These are phyloP conservation scores for Daldinia concentrica DNA, from an alignment of 495 filamentous ascomycete species.

Conservation along the genomic window DNA sequence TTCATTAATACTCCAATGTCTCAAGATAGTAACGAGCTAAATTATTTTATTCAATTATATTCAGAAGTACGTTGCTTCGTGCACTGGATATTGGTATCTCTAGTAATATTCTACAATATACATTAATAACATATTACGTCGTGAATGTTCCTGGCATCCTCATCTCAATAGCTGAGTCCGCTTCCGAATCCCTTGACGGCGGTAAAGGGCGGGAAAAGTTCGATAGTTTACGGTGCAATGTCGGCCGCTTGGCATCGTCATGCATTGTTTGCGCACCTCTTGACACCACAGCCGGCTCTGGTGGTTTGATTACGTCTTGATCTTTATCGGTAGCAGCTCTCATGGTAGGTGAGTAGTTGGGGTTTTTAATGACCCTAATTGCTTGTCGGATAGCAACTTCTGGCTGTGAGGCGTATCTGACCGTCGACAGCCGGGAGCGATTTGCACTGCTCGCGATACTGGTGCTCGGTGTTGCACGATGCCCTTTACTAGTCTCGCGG, in stretches of 20 bases:
- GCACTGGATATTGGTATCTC: constrained; percentile 17
- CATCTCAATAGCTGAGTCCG: constrained; percentile 34
- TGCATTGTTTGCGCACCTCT: neutral
- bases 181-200: constrained; percentile 14
- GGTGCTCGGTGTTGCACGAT: constrained; percentile 40
- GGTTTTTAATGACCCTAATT: constrained; percentile 44
- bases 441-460: constrained; percentile 39
- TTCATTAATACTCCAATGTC: neutral
- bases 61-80: neutral
- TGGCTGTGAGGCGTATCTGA: constrained; percentile 43
- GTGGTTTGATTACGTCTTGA: constrained; percentile 7
- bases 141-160: constrained; percentile 6
- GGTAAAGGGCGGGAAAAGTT: constrained; percentile 38
- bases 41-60: neutral
- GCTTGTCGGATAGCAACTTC: constrained; percentile 45
- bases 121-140: neutral
- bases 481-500: constrained; percentile 3
- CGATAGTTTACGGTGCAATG: constrained; percentile 20
- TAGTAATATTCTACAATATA: neutral
- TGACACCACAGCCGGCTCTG: constrained; percentile 24
- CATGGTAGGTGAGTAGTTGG: constrained; percentile 24
- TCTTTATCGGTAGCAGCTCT: constrained; percentile 1
- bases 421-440: constrained; percentile 42
- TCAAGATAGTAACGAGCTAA: neutral
- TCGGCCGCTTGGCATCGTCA: neutral